Percentiles rank a stretch among this genome's conserved stretches.
Evolutionary conservation across 371 early-diverging fungal species (phyloP).

Genomic region (Mycotypha africana): DNA sequence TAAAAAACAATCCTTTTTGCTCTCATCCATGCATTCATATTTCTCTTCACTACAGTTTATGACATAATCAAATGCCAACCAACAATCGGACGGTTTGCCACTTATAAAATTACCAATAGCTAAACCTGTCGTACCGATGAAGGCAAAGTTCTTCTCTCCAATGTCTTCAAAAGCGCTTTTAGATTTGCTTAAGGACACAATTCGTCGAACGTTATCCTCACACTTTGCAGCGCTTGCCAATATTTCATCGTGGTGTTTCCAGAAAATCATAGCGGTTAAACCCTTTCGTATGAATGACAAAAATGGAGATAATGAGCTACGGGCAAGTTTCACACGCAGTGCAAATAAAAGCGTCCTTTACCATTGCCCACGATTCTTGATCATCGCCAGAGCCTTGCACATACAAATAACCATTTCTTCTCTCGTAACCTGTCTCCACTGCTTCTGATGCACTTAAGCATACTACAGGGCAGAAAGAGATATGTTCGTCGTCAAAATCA

Average conservation of each 20-base stretch:
- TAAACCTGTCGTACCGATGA: conserved; percentile 50
- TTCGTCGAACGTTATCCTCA: conserved; percentile 33
- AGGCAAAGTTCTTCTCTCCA: conserved; percentile 26
- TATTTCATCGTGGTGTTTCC: conserved; percentile 55
- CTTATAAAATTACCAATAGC: conserved; percentile 54
- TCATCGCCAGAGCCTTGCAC: conserved; percentile 91
- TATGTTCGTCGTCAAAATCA: conserved; percentile 39
- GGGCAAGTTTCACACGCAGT: no score
- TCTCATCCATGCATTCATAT: background rate
- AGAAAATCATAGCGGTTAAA: conserved; percentile 63
- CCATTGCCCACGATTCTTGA: conserved; percentile 78
- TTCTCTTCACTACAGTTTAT: conserved; percentile 59
- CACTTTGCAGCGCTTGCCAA: conserved; percentile 41
- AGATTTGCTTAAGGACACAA: conserved; percentile 21
- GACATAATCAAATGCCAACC: conserved; percentile 55
- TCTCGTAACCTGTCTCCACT: conserved; percentile 48
- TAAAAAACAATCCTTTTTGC: conserved; percentile 33
- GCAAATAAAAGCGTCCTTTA: conserved; percentile 14
- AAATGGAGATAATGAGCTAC: no score
- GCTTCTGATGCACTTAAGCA: conserved; percentile 71
- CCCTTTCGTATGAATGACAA: no score
- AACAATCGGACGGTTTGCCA: conserved; percentile 52
- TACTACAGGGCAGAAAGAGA: conserved; percentile 59
- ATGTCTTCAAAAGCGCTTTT: background rate
- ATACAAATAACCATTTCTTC: conserved; percentile 59